Evolutionary conservation across 345 rosid species (phyloP), one percentile per base, ranked within the genome.

Genomic region (Xanthoceras sorbifolium): DNA sequence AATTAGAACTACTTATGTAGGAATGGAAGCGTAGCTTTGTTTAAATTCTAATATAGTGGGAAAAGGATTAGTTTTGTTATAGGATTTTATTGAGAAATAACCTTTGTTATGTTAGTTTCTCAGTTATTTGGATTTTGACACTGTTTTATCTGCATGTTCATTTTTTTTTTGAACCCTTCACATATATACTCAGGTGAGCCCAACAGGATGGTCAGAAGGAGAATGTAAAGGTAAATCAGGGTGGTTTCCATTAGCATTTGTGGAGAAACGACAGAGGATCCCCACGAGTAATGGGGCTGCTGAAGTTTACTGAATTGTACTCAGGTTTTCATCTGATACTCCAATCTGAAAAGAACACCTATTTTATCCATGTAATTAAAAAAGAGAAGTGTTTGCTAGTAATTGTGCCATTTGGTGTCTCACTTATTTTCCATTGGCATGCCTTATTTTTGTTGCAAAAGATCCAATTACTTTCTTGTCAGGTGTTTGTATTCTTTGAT

Each of bases 131-230:
- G 42, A 44, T 60, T n/a, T 68, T 69, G 42, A 60, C 54, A 26
- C 44, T 4, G 20, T 63, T 48, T 20, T 23, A 26, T 80, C 22
- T 71, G 31, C 25, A 63, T 40, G 44, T 76, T 48, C 15, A 23
- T 11, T 29, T 23, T 76, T 23, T 11, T 29, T 23, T 76, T 23
- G n/a, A 63, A 65, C 38, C 44, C 48, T 8, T 75, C 15, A 38
- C 52, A 28, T 34, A 14, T 40, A 12, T 74, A 52, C 77, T 40
- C 86, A 95, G 99, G 96, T 91, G 82, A 88, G 79, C 74, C 81
- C 90, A 81, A 67, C 89, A 3, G 99, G 99, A 80, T 95, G 99
- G 98, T 90, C 97, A 0, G 99, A 95, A 85, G 98, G 98, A 82
- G 98, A 95, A 83, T 90, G 98, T 80, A 93, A 90, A 80, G 98